Conservation (phyloP, 2,329 filamentous ascomycete species). For the Penicillium rolfsii region DNA sequence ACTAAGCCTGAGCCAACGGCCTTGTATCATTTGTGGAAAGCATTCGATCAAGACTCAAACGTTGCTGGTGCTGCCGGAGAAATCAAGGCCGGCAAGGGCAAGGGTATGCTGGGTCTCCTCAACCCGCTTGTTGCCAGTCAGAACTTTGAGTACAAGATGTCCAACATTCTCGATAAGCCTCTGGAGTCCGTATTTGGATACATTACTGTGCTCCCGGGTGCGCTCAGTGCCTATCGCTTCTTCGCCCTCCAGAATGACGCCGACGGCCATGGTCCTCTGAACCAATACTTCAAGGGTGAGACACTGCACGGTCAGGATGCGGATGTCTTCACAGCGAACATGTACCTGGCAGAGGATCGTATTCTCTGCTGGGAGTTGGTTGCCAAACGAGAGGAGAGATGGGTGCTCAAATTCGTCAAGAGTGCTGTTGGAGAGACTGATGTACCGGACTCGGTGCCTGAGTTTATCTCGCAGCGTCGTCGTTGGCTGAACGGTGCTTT, state of each 20-base stretch:
- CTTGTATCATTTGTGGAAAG: slow-evolving; percentile 98
- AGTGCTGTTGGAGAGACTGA: slow-evolving; percentile 96
- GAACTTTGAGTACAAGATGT: slow-evolving; percentile 99
- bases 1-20: slow-evolving; percentile 87
- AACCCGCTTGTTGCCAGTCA: slow-evolving; percentile 96
- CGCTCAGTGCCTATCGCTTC: slow-evolving; percentile 92
- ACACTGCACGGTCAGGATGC: slow-evolving; percentile 94
- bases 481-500: slow-evolving; percentile 99
- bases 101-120: slow-evolving; percentile 76
- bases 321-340: slow-evolving; percentile 97
- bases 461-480: slow-evolving; percentile 94
- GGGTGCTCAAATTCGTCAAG: slow-evolving; percentile 98
- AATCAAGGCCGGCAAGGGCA: slow-evolving; percentile 96
- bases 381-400: slow-evolving; percentile 89
- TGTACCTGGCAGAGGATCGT: slow-evolving; percentile 98
- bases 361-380: slow-evolving; percentile 98
- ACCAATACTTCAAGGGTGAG: slow-evolving; percentile 99
- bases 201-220: slow-evolving; percentile 94
- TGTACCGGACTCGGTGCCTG: slow-evolving; percentile 90
- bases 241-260: slow-evolving; percentile 96
- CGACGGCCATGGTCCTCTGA: slow-evolving; percentile 90
- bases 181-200: slow-evolving; percentile 97
- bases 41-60: slow-evolving; percentile 96
- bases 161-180: slow-evolving; percentile 96
- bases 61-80: slow-evolving; percentile 96